Conservation (phyloP, 2,329 filamentous ascomycete genomes). For the Fusarium globosum region DNA sequence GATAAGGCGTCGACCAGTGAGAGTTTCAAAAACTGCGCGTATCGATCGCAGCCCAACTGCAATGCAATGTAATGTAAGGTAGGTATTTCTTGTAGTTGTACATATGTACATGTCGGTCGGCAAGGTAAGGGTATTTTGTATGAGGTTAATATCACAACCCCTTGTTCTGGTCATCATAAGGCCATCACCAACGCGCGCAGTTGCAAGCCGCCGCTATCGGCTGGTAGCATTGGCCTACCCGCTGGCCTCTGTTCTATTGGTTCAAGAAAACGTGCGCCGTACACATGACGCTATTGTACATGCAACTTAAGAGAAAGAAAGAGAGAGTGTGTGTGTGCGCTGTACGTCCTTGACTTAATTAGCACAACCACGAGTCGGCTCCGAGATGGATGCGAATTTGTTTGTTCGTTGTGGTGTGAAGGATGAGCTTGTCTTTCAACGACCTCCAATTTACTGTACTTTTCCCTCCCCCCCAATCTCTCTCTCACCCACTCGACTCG, state of each 20-base stretch:
- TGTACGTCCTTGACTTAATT: slow-evolving; percentile 15
- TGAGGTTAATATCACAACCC: not conserved
- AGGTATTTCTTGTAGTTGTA: not conserved
- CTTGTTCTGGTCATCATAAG: slow-evolving; percentile 28
- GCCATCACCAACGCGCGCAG: slow-evolving; percentile 25
- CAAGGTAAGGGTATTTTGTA: not conserved
- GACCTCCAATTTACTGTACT: not conserved
- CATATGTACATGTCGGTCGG: not conserved
- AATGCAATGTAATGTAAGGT: not conserved
- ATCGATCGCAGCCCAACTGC: slow-evolving; percentile 32
- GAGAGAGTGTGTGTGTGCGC: not conserved
- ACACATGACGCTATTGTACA: slow-evolving; percentile 45
- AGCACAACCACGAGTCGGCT: slow-evolving; percentile 16
- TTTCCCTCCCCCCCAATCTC: not conserved
- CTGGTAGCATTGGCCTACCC: slow-evolving; percentile 35
- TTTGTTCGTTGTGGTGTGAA: slow-evolving; percentile 6
- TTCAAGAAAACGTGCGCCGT: slow-evolving; percentile 21
- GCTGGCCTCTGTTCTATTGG: slow-evolving; percentile 31
- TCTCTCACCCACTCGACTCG: not conserved
- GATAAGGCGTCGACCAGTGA: slow-evolving; percentile 35
- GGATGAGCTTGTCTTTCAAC: slow-evolving; percentile 14
- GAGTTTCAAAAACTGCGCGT: slow-evolving; percentile 4
- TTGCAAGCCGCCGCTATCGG: slow-evolving; percentile 36
- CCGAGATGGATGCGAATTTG: slow-evolving; percentile 16
- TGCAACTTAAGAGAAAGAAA: slow-evolving; percentile 15